Evolutionary conservation across 2,329 filamentous ascomycete species (phyloP), one percentile per base, ranked within the genome.

Genomic region (Diaporthe velutina): DNA sequence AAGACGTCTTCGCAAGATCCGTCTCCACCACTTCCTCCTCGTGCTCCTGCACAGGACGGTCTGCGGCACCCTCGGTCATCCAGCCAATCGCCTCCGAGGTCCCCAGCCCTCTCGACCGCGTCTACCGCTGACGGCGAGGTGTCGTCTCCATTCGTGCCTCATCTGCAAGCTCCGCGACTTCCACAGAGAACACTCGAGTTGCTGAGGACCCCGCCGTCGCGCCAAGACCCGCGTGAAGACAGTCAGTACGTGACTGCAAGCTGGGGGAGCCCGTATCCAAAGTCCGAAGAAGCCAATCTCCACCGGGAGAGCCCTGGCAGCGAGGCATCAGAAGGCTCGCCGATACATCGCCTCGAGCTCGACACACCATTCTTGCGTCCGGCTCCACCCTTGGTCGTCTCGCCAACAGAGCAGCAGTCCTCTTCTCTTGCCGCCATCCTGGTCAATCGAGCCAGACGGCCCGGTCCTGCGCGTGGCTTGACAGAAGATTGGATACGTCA

Each of bases 261-360:
- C 82, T 98, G 96, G 95, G 96, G 96, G 73, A 98, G 95, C 71
- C 96, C 96, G 30, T 98, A 98, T 84, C 92, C 94, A 73, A 89
- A 89, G 76, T 89, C 93, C 52, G 93, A 90, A 74, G 83, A 82
- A 78, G 83, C 81, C 60, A 83, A 88, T 75, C 84, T 88, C 72
- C 87, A 87, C 70, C 84, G 84, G 71, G 84, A 86, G 76, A 91
- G 89, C 78, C 86, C 87, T 77, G 89, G 89, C 80, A 92, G 90
- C 82, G 90, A 88, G 79, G 84, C 84, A 74, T 92, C 90, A 3
- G 90, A 91, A 79, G 90, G 90, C 76, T 90, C 88, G 58, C 90
- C 88, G 0, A 87, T 92, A 76, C 90, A 92, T 77, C 89, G 89
- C 73, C 85, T 93, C 70, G 89, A 89, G 78, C 89, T 93, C 73